Base-by-base conservation (phyloP, 805 yeast genomes). In the Suhomyces pyralidae region DNA sequence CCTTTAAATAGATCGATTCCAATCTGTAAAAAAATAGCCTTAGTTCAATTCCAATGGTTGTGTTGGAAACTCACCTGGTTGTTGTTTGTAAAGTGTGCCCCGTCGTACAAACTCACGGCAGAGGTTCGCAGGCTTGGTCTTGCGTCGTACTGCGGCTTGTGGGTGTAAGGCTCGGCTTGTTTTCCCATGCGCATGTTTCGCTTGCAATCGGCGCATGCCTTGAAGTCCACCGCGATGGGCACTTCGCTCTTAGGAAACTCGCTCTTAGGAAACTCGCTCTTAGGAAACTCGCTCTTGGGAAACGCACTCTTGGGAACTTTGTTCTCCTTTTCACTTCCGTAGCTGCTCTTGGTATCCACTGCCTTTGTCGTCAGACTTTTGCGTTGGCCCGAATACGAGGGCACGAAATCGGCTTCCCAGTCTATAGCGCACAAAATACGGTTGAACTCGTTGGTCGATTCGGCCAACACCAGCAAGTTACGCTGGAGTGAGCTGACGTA, bases 401-500 rank as follows among this genome's bases (percentile, higher is more conserved):
- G 24, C n/a, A 17, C 40, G 25, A 17, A 24, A 7, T 47, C 51
- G 14, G 44, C 44, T 5, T 54, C 52, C 56, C 56, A 54, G 7
- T 51, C 54, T 14, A 45, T 44, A 7, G 49, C 32, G n/a, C 10
- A 19, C 15, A 53, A 40, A 10, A 42, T 19, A 12, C 46, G 45
- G 14, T 15, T 38, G 25, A 48, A 53, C 14, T 45, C 54, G n/a
- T 20, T 26, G 8, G 52, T 24, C 15, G 51, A 44, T 4, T 43
- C 46, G 4, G 28, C 20, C 24, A 51, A n/a, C 14, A 61, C 63
- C 9, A 63, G 51, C 3, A 70, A 61, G 14, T 61, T 58, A n/a
- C 60, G 55, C 53, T 68, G 74, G 46, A 77, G 58, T 40, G 68
- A 58, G 22, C 51, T 43, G 17, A 73, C 65, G 58, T 79, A 82